A percentile compares a stretch with the other conserved stretches of the same genome.
phyloP scores from a whole-genome alignment of 2,329 filamentous ascomycete species.

The Bipolaris zeicola region DNA sequence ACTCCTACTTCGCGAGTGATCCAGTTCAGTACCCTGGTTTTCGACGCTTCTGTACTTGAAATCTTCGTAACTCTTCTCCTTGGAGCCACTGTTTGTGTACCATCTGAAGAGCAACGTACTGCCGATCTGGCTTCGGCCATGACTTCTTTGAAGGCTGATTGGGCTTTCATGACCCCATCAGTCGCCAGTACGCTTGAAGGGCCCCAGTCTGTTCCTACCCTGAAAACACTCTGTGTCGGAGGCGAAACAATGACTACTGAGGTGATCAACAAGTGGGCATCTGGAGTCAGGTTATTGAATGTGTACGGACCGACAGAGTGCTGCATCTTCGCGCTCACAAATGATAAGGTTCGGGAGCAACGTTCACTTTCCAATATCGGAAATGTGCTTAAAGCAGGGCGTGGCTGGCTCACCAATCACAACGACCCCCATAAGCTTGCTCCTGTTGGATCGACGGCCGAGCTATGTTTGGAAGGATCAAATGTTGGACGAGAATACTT shows the following conservation, averaged over 20 bases:
- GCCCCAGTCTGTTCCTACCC: slow-evolving; percentile 42
- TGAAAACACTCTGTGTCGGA: slow-evolving; percentile 47
- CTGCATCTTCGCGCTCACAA: slow-evolving; percentile 34
- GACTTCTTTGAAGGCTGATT: slow-evolving; percentile 34
- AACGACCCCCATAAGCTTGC: slow-evolving; percentile 36
- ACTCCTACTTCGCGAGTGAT: slow-evolving; percentile 37
- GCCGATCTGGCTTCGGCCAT: slow-evolving; percentile 51
- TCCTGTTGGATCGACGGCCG: slow-evolving; percentile 37
- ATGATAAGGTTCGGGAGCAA: slow-evolving; percentile 29
- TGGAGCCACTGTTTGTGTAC: slow-evolving; percentile 44
- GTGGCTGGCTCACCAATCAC: slow-evolving; percentile 38
- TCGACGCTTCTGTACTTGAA: slow-evolving; percentile 44
- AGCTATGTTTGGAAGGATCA: slow-evolving; percentile 42
- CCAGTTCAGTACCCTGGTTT: slow-evolving; percentile 45
- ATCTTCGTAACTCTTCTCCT: slow-evolving; percentile 39
- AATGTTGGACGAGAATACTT: slow-evolving; percentile 41
- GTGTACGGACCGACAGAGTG: slow-evolving; percentile 41
- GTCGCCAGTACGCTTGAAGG: slow-evolving; percentile 43
- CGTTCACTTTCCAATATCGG: slow-evolving; percentile 36
- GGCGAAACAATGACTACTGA: slow-evolving; percentile 36
- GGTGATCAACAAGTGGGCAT: slow-evolving; percentile 34
- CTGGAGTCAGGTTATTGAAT: slow-evolving; percentile 34
- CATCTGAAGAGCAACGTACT: slow-evolving; percentile 49
- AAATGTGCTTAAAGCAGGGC: slow-evolving; percentile 26
- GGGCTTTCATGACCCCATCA: slow-evolving; percentile 44